Conservation (phyloP, 352 stramenopile genomes). For the Pythium rishiriense region DNA sequence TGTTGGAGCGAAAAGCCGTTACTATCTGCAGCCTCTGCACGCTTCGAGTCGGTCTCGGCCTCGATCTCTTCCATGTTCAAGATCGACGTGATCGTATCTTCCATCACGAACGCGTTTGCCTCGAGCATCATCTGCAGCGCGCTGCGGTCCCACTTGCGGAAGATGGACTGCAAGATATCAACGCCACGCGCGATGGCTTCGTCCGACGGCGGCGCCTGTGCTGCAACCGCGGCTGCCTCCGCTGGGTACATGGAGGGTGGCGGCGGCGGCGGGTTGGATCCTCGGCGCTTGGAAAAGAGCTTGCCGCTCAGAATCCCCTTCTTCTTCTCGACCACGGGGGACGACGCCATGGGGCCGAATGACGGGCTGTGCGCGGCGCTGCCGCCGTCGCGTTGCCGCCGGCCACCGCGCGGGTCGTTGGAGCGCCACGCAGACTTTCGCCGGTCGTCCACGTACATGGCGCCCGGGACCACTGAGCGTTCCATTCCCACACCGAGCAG, state of each 20-base stretch:
- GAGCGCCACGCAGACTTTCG: slow-evolving; percentile 21
- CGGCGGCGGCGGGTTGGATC: slow-evolving; percentile 19
- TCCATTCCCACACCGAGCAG: not conserved
- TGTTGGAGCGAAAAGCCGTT: slow-evolving; percentile 23
- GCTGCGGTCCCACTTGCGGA: slow-evolving; percentile 74
- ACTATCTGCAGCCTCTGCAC: slow-evolving; percentile 6
- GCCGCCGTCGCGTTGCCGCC: slow-evolving; percentile 6
- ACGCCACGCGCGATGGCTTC: slow-evolving; percentile 59
- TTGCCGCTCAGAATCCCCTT: slow-evolving; percentile 48
- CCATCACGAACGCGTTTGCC: slow-evolving; percentile 75
- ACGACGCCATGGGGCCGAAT: slow-evolving; percentile 18
- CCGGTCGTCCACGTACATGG: slow-evolving; percentile 15
- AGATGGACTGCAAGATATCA: slow-evolving; percentile 79
- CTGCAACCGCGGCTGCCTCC: slow-evolving; percentile 1
- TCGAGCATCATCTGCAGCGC: slow-evolving; percentile 75
- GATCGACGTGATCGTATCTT: slow-evolving; percentile 78
- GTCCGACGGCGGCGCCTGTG: slow-evolving; percentile 33
- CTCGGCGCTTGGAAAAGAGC: slow-evolving; percentile 53
- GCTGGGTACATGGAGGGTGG: not conserved
- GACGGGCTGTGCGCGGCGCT: slow-evolving; percentile 7
- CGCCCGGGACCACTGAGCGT: slow-evolving; percentile 14
- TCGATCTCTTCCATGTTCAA: slow-evolving; percentile 75
- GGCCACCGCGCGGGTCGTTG: slow-evolving; percentile 1
- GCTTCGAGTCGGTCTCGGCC: slow-evolving; percentile 28
- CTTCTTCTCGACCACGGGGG: slow-evolving; percentile 27